Evolutionary conservation across 768 basidiomycete species (phyloP).

Genomic region (Naematelia aurantialba): DNA sequence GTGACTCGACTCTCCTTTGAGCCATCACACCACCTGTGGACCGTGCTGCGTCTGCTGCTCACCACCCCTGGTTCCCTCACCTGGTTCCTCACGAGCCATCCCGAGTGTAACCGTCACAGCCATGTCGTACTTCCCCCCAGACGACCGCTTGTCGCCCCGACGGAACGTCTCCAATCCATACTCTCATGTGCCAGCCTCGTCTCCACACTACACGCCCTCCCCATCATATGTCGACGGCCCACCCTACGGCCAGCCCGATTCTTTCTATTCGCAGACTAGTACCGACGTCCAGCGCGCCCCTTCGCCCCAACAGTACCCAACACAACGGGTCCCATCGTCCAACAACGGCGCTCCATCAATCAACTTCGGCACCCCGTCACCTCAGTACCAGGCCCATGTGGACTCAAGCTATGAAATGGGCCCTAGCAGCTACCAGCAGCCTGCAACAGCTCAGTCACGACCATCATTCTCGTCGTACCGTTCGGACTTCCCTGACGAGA

Average conservation of each 20-base stretch:
- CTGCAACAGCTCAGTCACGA: conserved; percentile 10
- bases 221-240: neutral
- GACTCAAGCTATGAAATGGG: neutral
- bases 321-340: neutral
- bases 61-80: no score
- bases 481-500: conserved; percentile 34
- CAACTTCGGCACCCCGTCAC: neutral
- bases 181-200: neutral
- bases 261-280: neutral
- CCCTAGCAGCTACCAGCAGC: conserved; percentile 3
- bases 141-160: neutral
- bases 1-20: neutral
- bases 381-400: neutral
- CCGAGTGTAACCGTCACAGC: neutral
- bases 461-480: conserved; percentile 26
- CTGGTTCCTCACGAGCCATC: no score
- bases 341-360: neutral
- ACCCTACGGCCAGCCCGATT: conserved; percentile 3
- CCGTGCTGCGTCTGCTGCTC: neutral
- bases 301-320: conserved; percentile 7
- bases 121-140: neutral
- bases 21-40: no score
- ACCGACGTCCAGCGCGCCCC: conserved; percentile 8
- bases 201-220: neutral
- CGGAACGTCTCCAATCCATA: neutral